A percentile compares a stretch with the other conserved stretches of the same genome.
Conservation (phyloP, 2,329 filamentous ascomycete genomes). For the Coleophoma eucalyptorum region DNA sequence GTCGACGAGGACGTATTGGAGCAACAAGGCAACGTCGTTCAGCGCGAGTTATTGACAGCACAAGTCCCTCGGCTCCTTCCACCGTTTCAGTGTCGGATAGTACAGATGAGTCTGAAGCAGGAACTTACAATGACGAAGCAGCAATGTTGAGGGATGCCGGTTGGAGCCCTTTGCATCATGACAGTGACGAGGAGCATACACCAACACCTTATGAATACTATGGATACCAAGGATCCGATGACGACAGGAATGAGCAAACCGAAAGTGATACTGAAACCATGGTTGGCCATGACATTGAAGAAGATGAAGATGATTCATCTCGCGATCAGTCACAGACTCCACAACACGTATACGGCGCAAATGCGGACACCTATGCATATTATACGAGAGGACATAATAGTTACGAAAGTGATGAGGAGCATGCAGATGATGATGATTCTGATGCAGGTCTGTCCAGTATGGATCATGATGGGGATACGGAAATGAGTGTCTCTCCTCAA, state of each 20-base stretch:
- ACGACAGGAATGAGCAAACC: constrained; percentile 14
- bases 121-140: constrained; percentile 20
- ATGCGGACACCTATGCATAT: no score
- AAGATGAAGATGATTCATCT: constrained; percentile 20
- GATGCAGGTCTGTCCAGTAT: constrained; percentile 14
- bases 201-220: constrained; percentile 8
- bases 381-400: background rate
- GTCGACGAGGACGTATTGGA: constrained; percentile 14
- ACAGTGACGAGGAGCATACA: constrained; percentile 18
- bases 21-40: constrained; percentile 3
- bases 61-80: constrained; percentile 12
- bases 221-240: constrained; percentile 8
- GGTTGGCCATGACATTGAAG: constrained; percentile 15
- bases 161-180: constrained; percentile 29
- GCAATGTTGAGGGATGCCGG: constrained; percentile 20
- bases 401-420: constrained; percentile 4
- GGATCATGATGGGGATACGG: constrained; percentile 29
- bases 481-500: constrained; percentile 26
- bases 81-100: constrained; percentile 14
- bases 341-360: constrained; percentile 1
- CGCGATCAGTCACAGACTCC: constrained; percentile 18
- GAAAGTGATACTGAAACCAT: constrained; percentile 24
- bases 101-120: constrained; percentile 22
- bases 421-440: constrained; percentile 18
- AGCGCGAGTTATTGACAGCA: background rate